Base-by-base conservation (phyloP, 768 basidiomycete species). In the Kwoniella sp. region DNA sequence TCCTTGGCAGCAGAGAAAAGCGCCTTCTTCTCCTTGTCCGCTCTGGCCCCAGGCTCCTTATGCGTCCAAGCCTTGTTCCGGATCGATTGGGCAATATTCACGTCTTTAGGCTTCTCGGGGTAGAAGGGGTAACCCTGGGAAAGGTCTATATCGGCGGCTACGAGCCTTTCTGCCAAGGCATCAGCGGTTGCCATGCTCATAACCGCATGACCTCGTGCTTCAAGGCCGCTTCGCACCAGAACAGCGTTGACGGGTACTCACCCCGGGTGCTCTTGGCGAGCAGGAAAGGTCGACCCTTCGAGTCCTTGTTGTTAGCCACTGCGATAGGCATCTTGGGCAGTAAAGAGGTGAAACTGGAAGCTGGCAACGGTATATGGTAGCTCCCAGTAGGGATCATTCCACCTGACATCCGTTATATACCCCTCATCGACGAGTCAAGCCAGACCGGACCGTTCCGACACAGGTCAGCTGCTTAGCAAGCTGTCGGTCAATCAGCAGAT, bases 1-100 rank as follows among this genome's bases (percentile, higher is more conserved):
- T 83, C 86, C 47, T 76, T 76, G 6, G 83, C 86, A n/a, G 82
- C 85, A 45, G 76, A 63, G 29, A 87, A 73, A 12, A 88, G 75
- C 44, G 71, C 79, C 62, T 80, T 80, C 76, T 88, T 88, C 54
- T 78, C 76, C 0, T 82, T 80, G 61, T 87, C 85, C 2, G 86
- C 86, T 44, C 74, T 76, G 15, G 79, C 70, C 7, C 79, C 87
- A 31, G 84, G 82, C 40, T 88, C 85, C n/a, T 76, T 78, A 31
- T 49, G 48, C 12, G 36, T 31, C 54, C 54, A 56, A 28, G 17
- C 54, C 9, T 49, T 27, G 12, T 46, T 37, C 17, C 47, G 38
- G 31, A 56, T 22, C 22, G 26, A 27, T 6, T 10, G 5, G 7
- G 54, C 54, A 11, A 32, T 36, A n/a, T 28, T 41, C 14, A 49